These are phyloP conservation scores for Leccinellum rugosiceps DNA, from an alignment of 768 basidiomycete genomes.

Conservation along the genomic window DNA sequence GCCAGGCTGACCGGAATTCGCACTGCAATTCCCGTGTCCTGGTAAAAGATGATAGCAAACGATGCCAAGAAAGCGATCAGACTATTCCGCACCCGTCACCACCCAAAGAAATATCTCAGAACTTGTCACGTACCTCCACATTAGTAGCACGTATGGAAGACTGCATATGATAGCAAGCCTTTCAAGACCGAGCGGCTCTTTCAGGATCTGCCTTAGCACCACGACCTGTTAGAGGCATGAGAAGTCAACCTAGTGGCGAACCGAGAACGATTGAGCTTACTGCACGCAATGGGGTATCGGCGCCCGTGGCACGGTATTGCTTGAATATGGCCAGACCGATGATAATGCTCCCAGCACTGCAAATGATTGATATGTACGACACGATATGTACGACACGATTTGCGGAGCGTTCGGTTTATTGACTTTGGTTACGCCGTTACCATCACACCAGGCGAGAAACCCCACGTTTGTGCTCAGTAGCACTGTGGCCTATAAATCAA, in stretches of 20 bases:
- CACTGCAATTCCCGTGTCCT: constrained; percentile 19
- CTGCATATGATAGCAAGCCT: constrained; percentile 39
- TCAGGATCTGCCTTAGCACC: constrained; percentile 27
- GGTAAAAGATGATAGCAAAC: constrained; percentile 32
- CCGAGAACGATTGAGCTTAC: constrained; percentile 6
- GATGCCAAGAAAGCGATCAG: constrained; percentile 34
- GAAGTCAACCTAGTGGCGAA: neutral
- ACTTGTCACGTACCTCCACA: constrained; percentile 34
- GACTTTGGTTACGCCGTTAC: neutral
- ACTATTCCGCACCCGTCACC: constrained; percentile 17
- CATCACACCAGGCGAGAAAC: constrained; percentile 19
- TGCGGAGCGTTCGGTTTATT: constrained; percentile 16
- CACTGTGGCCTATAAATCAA: constrained; percentile 24
- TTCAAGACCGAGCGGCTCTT: constrained; percentile 30
- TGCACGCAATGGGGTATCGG: constrained; percentile 30
- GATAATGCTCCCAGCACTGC: constrained; percentile 29
- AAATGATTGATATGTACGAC: constrained; percentile 20
- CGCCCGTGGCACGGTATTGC: constrained; percentile 32
- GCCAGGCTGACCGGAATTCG: constrained; percentile 26
- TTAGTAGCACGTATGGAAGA: constrained; percentile 38
- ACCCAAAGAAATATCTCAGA: neutral
- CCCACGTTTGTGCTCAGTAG: constrained; percentile 26
- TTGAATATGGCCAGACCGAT: constrained; percentile 30
- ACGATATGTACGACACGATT: neutral
- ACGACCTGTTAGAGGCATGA: constrained; percentile 14